A percentile compares a stretch with the other conserved stretches of the same genome.
Conservation (phyloP, 805 yeast genomes). For the Kazachstania martiniae region DNA sequence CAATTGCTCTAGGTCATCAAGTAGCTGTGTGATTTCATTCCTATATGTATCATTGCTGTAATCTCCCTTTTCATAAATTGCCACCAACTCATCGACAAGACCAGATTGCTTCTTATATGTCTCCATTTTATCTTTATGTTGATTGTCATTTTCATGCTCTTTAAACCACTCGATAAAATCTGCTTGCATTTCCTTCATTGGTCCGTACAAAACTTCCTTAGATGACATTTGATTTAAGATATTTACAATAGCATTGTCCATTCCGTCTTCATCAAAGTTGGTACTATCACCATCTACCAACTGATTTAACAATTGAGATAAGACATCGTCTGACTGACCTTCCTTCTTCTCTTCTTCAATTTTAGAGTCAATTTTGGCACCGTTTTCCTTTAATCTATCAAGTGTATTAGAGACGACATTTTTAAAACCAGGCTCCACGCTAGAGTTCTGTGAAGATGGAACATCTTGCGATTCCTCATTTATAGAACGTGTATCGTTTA, state of each 20-base stretch:
- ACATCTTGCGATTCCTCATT: slow-evolving; percentile 39
- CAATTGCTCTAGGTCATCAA: slow-evolving; percentile 23
- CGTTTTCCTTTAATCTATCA: slow-evolving; percentile 66
- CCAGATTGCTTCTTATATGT: slow-evolving; percentile 53
- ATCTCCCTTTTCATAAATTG: slow-evolving; percentile 51
- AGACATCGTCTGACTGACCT: slow-evolving; percentile 36
- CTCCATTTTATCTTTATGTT: slow-evolving; percentile 36
- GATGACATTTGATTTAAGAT: slow-evolving; percentile 76
- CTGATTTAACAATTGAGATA: slow-evolving; percentile 57
- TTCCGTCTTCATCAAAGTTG: slow-evolving; percentile 23
- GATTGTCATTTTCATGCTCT: slow-evolving; percentile 35
- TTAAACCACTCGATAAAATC: slow-evolving; percentile 66
- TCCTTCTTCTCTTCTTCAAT: slow-evolving; percentile 39
- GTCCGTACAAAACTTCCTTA: slow-evolving; percentile 79
- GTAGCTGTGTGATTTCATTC: slow-evolving; percentile 15
- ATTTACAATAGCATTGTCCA: slow-evolving; percentile 58
- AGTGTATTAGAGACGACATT: slow-evolving; percentile 71
- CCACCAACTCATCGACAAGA: slow-evolving; percentile 50
- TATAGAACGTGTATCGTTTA: slow-evolving; percentile 16
- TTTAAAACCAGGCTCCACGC: slow-evolving; percentile 39
- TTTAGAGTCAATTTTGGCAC: slow-evolving; percentile 54
- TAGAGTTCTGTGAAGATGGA: slow-evolving; percentile 32
- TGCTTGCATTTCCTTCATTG: slow-evolving; percentile 66
- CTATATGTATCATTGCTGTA: slow-evolving; percentile 30
- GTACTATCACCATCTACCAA: slow-evolving; percentile 34